A percentile compares a stretch with the other conserved stretches of the same genome.
phyloP scores from a whole-genome alignment of 2,329 filamentous ascomycete species.

The Gnomoniopsis sp. region DNA sequence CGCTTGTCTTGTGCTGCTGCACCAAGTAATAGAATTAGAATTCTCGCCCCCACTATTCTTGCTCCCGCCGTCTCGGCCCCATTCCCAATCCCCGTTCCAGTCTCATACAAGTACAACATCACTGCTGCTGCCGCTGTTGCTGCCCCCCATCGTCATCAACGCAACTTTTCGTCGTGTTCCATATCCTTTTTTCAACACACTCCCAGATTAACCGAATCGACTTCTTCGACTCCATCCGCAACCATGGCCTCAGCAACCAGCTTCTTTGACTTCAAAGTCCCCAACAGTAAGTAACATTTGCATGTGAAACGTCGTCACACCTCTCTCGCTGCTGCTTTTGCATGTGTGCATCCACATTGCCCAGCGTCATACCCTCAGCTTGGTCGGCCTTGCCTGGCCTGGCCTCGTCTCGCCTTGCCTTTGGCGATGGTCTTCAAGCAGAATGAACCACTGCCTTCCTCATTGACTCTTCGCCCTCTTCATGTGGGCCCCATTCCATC shows the following conservation, averaged over 20 bases:
- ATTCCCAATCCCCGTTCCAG: too few relatives aligned
- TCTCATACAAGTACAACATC: not conserved
- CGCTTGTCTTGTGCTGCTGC: not conserved
- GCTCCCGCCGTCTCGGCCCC: too few relatives aligned
- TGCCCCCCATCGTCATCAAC: not conserved
- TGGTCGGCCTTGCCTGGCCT: not conserved
- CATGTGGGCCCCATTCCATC: not conserved
- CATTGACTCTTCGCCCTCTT: not conserved
- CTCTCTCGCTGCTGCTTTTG: not conserved
- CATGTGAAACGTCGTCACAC: slow-evolving; percentile 4
- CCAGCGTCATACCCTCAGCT: not conserved
- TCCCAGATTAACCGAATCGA: slow-evolving; percentile 4
- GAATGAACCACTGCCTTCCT: slow-evolving; percentile 8
- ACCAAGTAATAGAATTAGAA: slow-evolving; percentile 3
- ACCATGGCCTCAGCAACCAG: slow-evolving; percentile 65
- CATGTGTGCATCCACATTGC: not conserved
- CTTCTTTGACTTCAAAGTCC: slow-evolving; percentile 83
- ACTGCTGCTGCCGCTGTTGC: too few relatives aligned
- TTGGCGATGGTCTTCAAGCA: slow-evolving; percentile 3
- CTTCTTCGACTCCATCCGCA: slow-evolving; percentile 17
- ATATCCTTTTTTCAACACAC: slow-evolving; percentile 5
- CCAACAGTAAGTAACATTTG: slow-evolving; percentile 62
- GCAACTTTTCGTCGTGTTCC: not conserved
- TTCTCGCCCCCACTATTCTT: not conserved
- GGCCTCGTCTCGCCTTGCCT: not conserved